These are phyloP conservation scores for Massariosphaeria phaeospora DNA, from an alignment of 495 filamentous ascomycete species.

Conservation along the genomic window DNA sequence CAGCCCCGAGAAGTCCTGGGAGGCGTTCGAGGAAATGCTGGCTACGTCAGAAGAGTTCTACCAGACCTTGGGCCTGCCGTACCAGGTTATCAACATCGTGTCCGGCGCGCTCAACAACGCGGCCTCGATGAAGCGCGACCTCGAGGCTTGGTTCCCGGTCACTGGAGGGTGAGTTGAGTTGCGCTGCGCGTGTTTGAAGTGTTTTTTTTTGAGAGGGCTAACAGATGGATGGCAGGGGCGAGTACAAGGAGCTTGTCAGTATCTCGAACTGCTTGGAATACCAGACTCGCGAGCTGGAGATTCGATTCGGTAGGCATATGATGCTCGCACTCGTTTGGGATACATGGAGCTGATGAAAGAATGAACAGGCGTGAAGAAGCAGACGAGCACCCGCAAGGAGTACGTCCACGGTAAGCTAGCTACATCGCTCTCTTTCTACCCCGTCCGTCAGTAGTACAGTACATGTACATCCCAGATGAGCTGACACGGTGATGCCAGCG, in stretches of 20 bases:
- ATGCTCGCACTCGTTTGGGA: no score
- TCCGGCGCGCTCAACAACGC: slow-evolving; percentile 73
- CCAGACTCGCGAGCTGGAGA: slow-evolving; percentile 77
- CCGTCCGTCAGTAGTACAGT: slow-evolving; percentile 39
- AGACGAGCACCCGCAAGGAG: slow-evolving; percentile 75
- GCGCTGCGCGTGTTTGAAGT: no score
- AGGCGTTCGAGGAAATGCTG: slow-evolving; percentile 91
- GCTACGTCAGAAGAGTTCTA: slow-evolving; percentile 88
- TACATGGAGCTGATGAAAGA: no score
- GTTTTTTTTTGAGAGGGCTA: no score
- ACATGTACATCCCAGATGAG: no score
- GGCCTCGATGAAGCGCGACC: slow-evolving; percentile 89
- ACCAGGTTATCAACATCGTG: slow-evolving; percentile 87
- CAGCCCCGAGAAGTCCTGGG: slow-evolving; percentile 95
- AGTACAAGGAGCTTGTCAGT: slow-evolving; percentile 81
- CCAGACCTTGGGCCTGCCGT: slow-evolving; percentile 79
- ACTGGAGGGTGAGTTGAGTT: no score
- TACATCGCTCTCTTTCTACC: background rate
- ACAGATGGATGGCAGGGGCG: no score
- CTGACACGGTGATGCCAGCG: no score
- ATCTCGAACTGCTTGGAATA: slow-evolving; percentile 97
- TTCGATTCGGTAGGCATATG: slow-evolving; percentile 68
- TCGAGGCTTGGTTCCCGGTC: slow-evolving; percentile 97
- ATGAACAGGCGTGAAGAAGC: slow-evolving; percentile 67
- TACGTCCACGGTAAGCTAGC: slow-evolving; percentile 70